These are phyloP conservation scores for Blastocystis sp. DNA, from an alignment of 352 stramenopile species.

Conservation along the genomic window DNA sequence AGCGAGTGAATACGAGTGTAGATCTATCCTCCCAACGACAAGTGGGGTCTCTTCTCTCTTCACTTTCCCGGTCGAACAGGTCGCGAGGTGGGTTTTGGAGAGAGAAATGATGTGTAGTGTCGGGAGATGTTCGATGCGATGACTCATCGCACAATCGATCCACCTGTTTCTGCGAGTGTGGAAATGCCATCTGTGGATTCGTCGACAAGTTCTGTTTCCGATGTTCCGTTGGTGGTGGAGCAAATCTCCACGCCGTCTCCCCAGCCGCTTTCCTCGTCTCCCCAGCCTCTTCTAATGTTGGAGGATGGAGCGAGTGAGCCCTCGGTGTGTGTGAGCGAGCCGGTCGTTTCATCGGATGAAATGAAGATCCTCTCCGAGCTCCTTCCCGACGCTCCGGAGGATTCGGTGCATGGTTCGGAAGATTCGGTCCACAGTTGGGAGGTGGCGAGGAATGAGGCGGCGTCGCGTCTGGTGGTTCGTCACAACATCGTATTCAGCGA, in stretches of 20 bases:
- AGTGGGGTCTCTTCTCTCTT: slow-evolving; percentile 36
- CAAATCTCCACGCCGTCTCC: no score
- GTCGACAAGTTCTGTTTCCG: background rate
- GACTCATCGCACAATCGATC: no score
- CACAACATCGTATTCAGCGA: background rate
- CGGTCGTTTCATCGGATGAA: no score
- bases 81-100: background rate
- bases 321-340: no score
- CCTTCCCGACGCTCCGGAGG: background rate
- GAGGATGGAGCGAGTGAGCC: no score
- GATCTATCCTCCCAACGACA: slow-evolving; percentile 14
- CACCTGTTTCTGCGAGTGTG: background rate
- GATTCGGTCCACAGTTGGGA: background rate
- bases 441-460: background rate
- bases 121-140: background rate
- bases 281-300: no score
- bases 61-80: slow-evolving; percentile 30
- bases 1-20: background rate
- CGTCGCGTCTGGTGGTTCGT: background rate
- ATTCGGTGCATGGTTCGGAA: background rate
- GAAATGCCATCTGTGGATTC: background rate
- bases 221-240: background rate
- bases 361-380: background rate
- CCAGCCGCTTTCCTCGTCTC: no score
- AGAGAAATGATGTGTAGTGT: background rate